These are phyloP conservation scores for Protomyces arabidopsidicola DNA, from an alignment of 1,139 yeast species.

Conservation along the genomic window DNA sequence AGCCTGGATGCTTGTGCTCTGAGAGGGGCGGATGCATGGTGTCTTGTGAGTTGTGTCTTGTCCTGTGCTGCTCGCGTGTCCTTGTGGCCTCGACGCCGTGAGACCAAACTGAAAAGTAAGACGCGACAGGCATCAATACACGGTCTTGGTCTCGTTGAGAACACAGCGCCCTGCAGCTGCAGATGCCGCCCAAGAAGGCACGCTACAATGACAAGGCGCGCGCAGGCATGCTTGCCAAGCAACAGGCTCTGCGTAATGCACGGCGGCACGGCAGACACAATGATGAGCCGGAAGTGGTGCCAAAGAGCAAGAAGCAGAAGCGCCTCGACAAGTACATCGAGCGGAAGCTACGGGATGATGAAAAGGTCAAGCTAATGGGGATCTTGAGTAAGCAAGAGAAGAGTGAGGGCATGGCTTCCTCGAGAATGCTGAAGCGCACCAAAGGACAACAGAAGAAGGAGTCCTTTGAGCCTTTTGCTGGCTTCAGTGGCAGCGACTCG, in stretches of 20 bases:
- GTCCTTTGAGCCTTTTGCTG: slow-evolving; percentile 47
- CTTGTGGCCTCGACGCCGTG: neutral
- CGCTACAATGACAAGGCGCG: slow-evolving; percentile 83
- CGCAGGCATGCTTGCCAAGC: slow-evolving; percentile 76
- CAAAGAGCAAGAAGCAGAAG: slow-evolving; percentile 58
- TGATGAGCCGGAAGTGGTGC: slow-evolving; percentile 46
- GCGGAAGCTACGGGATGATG: slow-evolving; percentile 85
- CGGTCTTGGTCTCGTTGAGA: no score
- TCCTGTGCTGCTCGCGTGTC: neutral
- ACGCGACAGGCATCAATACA: neutral
- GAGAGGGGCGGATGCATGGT: slow-evolving; percentile 27
- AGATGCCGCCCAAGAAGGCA: slow-evolving; percentile 15
- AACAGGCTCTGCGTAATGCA: slow-evolving; percentile 61
- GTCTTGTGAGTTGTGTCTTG: neutral
- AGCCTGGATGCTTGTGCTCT: slow-evolving; percentile 25
- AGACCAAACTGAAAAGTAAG: neutral
- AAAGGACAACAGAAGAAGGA: slow-evolving; percentile 52
- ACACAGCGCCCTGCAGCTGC: no score
- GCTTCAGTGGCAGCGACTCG: slow-evolving; percentile 39
- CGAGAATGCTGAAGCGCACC: slow-evolving; percentile 61
- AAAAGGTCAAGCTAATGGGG: slow-evolving; percentile 68
- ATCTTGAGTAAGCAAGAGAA: slow-evolving; percentile 68
- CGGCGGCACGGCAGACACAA: slow-evolving; percentile 60
- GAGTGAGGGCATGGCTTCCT: slow-evolving; percentile 72
- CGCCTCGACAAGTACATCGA: slow-evolving; percentile 53